phyloP scores from a whole-genome alignment of 768 basidiomycete species.

The Lactarius trivialis region DNA sequence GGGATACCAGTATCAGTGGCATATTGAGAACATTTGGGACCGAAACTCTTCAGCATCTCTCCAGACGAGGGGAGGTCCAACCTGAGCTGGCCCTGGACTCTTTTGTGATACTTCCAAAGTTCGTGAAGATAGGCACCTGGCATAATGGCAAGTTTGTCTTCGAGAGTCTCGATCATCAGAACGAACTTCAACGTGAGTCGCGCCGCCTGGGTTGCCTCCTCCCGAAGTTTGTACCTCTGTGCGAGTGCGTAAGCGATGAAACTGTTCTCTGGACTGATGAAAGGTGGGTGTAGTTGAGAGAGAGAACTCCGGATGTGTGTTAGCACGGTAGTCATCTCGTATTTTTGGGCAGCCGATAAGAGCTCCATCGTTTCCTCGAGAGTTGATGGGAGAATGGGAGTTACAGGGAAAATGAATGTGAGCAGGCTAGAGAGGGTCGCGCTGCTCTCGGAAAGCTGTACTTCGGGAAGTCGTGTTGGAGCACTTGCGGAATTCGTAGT shows the following conservation, averaged over 20 bases:
- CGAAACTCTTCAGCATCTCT: neutral
- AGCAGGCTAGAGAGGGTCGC: neutral
- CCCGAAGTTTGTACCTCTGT: neutral
- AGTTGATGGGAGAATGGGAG: neutral
- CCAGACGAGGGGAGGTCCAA: neutral
- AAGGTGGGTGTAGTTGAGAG: neutral
- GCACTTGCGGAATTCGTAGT: neutral
- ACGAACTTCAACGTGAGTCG: neutral
- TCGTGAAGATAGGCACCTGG: neutral
- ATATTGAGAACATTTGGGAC: neutral
- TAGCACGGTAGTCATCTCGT: neutral
- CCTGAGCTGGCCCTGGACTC: neutral
- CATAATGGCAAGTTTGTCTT: neutral
- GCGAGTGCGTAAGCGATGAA: neutral
- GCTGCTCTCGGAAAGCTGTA: neutral
- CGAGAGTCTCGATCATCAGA: neutral
- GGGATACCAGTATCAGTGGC: neutral
- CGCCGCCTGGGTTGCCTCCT: neutral
- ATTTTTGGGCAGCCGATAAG: slow-evolving; percentile 8
- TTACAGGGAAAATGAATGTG: neutral
- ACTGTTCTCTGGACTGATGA: neutral
- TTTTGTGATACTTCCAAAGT: slow-evolving; percentile 6
- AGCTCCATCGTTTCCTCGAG: slow-evolving; percentile 3
- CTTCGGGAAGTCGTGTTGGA: neutral
- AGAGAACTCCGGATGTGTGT: neutral